These are phyloP conservation scores for Euphorbia tirucalli DNA, from an alignment of 345 rosid species.

Conservation along the genomic window DNA sequence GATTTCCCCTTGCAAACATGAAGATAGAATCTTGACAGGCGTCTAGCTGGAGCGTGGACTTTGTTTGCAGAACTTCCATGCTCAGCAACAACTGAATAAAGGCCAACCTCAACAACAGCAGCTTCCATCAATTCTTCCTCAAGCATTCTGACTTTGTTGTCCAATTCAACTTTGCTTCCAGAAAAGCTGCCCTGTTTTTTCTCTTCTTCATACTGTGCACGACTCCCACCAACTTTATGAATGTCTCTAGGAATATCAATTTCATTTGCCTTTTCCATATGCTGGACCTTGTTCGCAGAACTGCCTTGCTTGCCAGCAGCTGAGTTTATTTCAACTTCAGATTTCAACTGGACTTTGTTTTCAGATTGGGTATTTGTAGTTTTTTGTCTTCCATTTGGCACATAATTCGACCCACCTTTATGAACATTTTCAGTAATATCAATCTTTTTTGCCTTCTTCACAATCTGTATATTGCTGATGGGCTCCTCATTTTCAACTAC, in stretches of 20 bases:
- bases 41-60: slow-evolving; percentile 88
- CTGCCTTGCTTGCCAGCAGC: no score
- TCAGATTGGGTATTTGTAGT: slow-evolving; percentile 26
- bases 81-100: slow-evolving; percentile 86
- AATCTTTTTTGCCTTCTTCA: slow-evolving; percentile 23
- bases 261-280: slow-evolving; percentile 24
- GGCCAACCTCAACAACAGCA: slow-evolving; percentile 79
- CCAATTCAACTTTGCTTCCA: slow-evolving; percentile 39
- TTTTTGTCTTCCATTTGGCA: slow-evolving; percentile 18
- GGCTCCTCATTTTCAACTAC: slow-evolving; percentile 30
- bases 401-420: slow-evolving; percentile 9
- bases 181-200: slow-evolving; percentile 27
- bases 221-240: slow-evolving; percentile 8
- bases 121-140: slow-evolving; percentile 91
- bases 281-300: slow-evolving; percentile 59
- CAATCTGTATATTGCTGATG: slow-evolving; percentile 19
- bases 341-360: slow-evolving; percentile 35
- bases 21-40: slow-evolving; percentile 79
- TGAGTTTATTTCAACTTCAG: slow-evolving; percentile 40
- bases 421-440: slow-evolving; percentile 26
- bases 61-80: slow-evolving; percentile 82
- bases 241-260: no score
- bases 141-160: slow-evolving; percentile 52
- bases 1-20: slow-evolving; percentile 62
- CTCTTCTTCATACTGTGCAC: slow-evolving; percentile 15